Base-by-base conservation (phyloP, 768 basidiomycete genomes). In the Tremella fuciformis region DNA sequence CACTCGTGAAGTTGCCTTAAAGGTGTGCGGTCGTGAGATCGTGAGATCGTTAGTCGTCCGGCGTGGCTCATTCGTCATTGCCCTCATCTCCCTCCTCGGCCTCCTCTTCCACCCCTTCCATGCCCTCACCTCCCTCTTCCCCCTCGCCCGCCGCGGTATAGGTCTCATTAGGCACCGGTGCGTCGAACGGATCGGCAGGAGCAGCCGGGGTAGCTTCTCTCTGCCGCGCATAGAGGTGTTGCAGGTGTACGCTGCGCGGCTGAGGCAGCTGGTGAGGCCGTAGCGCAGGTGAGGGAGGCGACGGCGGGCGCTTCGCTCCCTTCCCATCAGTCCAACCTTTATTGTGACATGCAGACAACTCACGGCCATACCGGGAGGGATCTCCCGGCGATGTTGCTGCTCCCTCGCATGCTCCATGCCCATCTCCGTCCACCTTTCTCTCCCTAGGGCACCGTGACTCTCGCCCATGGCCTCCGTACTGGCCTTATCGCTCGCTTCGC, bases 361-460 rank as follows among this genome's bases (percentile, higher is more conserved):
- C 44, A 72, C 71, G 25, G 71, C 71, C 71, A 73, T 73, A 4
- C 71, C 71, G 19, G 71, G 71, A 4, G 71, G 71, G 8, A 73
- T 57, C 53, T 73, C 71, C 52, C 65, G 65, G 42, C 50, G 59
- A 54, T 44, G 50, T 42, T 66, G 59, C 8, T n/a, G 37, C 55
- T 69, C 71, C 19, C 70, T 47, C 2, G 67, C 58, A 16, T 61
- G 58, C 16, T 57, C 59, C 39, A 73, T 40, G 24, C 63, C 71
- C 50, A 63, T 54, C 54, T 73, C 71, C 7, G 66, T 61, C 71
- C 71, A 73, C 24, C 34, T 37, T 46, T 65, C 63, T 15, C 65
- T 62, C 29, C 57, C 37, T 22, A 26, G 34, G 56, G 19, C 51
- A 4, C 29, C 29, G 11, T 34, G 29, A 34, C 11, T 11, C 29